Conservation (phyloP, 768 basidiomycete genomes). For the Hemileccinum rubropunctum region DNA sequence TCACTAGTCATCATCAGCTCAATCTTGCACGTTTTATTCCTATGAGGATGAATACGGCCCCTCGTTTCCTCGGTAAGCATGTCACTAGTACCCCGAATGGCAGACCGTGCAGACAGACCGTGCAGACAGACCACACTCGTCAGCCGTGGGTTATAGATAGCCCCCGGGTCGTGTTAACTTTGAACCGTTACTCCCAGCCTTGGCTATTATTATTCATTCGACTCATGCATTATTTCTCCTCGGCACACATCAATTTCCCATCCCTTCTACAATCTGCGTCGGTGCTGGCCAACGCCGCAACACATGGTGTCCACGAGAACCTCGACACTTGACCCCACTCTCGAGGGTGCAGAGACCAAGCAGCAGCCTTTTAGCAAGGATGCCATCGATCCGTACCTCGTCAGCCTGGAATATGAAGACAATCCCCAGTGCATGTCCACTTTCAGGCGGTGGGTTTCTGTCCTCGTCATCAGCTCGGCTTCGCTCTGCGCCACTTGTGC, state of each 20-base stretch:
- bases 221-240: not conserved
- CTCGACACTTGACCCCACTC: conserved; percentile 4
- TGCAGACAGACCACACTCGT: not conserved
- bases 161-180: not conserved
- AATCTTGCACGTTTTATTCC: not conserved
- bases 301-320: conserved; percentile 6
- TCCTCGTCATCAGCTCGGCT: conserved; percentile 45
- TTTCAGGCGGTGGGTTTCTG: conserved; percentile 41
- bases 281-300: not conserved
- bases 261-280: not conserved
- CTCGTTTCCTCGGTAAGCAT: no score
- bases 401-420: conserved; percentile 40
- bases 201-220: conserved; percentile 5
- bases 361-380: conserved; percentile 1
- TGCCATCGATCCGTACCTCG: conserved; percentile 20
- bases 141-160: not conserved
- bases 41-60: not conserved
- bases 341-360: conserved; percentile 9
- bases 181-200: conserved; percentile 1
- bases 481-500: conserved; percentile 53
- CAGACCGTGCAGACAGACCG: no score
- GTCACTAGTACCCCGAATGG: not conserved
- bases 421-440: conserved; percentile 41
- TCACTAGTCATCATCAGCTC: not conserved
- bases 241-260: not conserved